A percentile compares a stretch with the other conserved stretches of the same genome.
Evolutionary conservation across 805 yeast genomes (phyloP).

Genomic region (Wickerhamiella shivajii): DNA sequence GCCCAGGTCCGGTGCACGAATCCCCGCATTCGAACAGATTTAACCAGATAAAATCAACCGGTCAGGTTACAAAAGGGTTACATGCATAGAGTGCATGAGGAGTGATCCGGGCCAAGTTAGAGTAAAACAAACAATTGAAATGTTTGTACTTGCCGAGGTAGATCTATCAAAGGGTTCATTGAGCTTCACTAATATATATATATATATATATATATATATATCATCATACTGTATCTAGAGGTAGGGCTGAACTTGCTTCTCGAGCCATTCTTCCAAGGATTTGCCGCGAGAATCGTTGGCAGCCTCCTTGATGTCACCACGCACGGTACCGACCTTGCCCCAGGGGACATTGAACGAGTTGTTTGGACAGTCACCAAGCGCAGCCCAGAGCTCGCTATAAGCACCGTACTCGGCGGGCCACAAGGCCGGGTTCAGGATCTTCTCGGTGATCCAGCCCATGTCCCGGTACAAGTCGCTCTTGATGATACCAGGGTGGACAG

Average conservation of each 20-base stretch:
- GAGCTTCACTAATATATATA: too few relatives aligned
- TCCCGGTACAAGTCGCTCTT: slow-evolving; percentile 26
- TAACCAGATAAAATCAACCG: too few relatives aligned
- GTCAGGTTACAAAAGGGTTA: too few relatives aligned
- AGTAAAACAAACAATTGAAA: too few relatives aligned
- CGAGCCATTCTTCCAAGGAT: slow-evolving; percentile 1
- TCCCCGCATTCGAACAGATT: too few relatives aligned
- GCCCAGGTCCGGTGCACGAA: slow-evolving; percentile 68
- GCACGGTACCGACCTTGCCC: slow-evolving; percentile 28
- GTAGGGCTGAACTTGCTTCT: not conserved
- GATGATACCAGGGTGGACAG: slow-evolving; percentile 32
- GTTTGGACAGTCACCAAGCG: slow-evolving; percentile 21
- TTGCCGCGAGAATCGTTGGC: slow-evolving; percentile 16
- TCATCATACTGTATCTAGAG: too few relatives aligned
- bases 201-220: too few relatives aligned
- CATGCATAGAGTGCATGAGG: too few relatives aligned
- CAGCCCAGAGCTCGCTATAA: slow-evolving; percentile 31
- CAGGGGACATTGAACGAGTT: slow-evolving; percentile 28
- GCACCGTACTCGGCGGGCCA: slow-evolving; percentile 29
- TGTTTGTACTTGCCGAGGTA: too few relatives aligned
- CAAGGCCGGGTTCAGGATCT: not conserved
- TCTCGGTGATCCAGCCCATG: slow-evolving; percentile 1
- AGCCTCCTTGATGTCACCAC: slow-evolving; percentile 27
- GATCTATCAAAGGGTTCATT: too few relatives aligned
- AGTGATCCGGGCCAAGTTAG: too few relatives aligned